Evolutionary conservation across 495 filamentous ascomycete species (phyloP), one percentile per base, ranked within the genome.

Genomic region (Aspergillus wentii): DNA sequence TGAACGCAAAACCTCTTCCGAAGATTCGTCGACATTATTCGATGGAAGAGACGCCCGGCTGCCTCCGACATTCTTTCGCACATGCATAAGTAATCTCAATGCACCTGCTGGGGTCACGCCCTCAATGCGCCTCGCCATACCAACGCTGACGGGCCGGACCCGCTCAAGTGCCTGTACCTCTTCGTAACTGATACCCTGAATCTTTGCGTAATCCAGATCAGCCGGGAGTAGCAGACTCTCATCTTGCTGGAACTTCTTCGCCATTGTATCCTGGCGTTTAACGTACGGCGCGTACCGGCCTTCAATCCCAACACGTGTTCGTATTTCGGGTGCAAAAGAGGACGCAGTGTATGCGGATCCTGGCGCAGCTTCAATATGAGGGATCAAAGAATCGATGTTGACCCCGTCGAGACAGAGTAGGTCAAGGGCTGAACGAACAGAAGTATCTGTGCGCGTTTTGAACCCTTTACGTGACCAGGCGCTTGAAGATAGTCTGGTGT

Each of bases 51-150:
- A 13, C 23, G 39, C 27, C 17, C 17, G 28, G n/a, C 26, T 16
- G 3, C 17, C 30, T n/a, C 26, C 33, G 4, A 13, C 26, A 11
- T 32, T 43, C 37, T 46, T 61, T 25, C 60, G 51, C 8, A 69
- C 62, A 52, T 72, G 62, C 41, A 66, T 61, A 23, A 76, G 47
- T 29, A 76, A 42, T 13, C 64, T 48, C 38, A 76, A 41, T 1
- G 68, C 64, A 25, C 72, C 72, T 9, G 61, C 57, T 11, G 72
- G 72, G 11, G 73, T 75, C 15, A 86, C 72, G 2, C 92, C 91
- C 59, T 98, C 92, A 34, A 95, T 78, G 8, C 94, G 65, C 33
- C 88, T 65, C 13, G 91, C 90, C 79, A 94, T 90, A 3, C 88
- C 94, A 17, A 98, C 62, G 33, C 74, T 91, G 52, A 88, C 85